Percentiles rank a stretch among this genome's conserved stretches.
Conservation (phyloP, 2,329 filamentous ascomycete species). For the Verticillium nonalfalfae region DNA sequence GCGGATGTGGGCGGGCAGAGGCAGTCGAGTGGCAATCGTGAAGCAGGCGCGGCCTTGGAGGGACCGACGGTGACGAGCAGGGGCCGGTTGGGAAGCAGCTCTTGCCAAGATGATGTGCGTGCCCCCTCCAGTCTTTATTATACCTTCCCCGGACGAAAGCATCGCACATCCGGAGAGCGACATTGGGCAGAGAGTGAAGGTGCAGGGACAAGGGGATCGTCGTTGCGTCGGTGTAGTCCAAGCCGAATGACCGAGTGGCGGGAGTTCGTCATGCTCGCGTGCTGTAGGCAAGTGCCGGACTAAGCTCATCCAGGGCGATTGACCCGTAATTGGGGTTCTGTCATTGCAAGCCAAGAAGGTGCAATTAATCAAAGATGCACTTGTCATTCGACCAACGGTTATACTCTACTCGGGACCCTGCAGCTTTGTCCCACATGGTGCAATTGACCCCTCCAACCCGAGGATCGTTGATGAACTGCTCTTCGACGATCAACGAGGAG, state of each 20-base stretch:
- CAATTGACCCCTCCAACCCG: no score
- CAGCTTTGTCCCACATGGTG: no score
- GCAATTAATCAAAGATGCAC: neutral
- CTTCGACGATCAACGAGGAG: no score
- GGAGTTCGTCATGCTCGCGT: neutral
- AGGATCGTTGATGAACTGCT: no score
- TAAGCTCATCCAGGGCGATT: neutral
- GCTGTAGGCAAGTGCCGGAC: neutral
- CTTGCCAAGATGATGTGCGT: neutral
- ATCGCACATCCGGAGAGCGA: neutral
- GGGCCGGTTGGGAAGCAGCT: neutral
- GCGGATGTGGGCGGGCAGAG: neutral
- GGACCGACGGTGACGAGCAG: neutral
- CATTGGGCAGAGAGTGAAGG: no score
- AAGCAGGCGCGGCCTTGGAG: neutral
- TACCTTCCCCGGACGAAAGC: neutral
- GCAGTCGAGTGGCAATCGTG: neutral
- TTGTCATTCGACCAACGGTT: neutral
- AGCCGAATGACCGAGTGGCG: neutral
- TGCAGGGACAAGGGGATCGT: neutral
- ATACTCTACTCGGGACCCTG: no score
- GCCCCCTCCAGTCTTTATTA: neutral
- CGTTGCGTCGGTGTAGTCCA: neutral
- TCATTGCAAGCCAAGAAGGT: neutral
- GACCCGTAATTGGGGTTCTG: neutral